Evolutionary conservation across 2,329 filamentous ascomycete species (phyloP), one percentile per base, ranked within the genome.

Genomic region (Parastagonospora avenae): DNA sequence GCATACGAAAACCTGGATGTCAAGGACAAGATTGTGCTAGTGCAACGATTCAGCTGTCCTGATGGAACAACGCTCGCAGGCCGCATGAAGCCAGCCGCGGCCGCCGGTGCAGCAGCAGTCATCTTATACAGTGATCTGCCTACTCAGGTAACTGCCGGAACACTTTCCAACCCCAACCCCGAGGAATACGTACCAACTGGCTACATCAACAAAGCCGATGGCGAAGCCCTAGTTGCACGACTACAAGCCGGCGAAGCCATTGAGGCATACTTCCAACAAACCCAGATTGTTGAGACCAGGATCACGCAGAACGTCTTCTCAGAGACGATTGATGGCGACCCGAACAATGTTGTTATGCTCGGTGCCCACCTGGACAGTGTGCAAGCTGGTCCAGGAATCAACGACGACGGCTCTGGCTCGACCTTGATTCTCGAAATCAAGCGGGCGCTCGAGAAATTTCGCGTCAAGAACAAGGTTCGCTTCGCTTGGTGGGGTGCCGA

Each of bases 281-380:
- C 74, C 1, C 76, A 78, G 55, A 63, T 74, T 41, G 64, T 80
- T 27, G 77, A 82, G 55, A 80, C 79, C 52, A 74, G 77, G 12
- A 79, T 78, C 4, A 84, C 81, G 55, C 73, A 73, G 30, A 76
- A 77, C 40, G 65, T 77, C 40, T 68, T 76, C 53, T 73, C 73
- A 8, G 68, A 74, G 49, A 74, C 73, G 9, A 70, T 63, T n/a
- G 64, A 64, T 10, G 73, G 73, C 8, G 69, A 75, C 46, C 65
- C 66, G 28, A 60, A 64, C 44, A 74, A 74, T 43, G 64, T 74
- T 37, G 66, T 76, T 52, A 69, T 72, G 64, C 62, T 75, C 8
- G 74, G 71, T 14, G 74, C 71, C 1, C 74, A 76, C 59, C 59
- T 70, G 37, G 72, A 75, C 57, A 69, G 63, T 35, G 73, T 76